Base-by-base conservation (phyloP, 2,329 filamentous ascomycete species). In the Alternaria sp. region DNA sequence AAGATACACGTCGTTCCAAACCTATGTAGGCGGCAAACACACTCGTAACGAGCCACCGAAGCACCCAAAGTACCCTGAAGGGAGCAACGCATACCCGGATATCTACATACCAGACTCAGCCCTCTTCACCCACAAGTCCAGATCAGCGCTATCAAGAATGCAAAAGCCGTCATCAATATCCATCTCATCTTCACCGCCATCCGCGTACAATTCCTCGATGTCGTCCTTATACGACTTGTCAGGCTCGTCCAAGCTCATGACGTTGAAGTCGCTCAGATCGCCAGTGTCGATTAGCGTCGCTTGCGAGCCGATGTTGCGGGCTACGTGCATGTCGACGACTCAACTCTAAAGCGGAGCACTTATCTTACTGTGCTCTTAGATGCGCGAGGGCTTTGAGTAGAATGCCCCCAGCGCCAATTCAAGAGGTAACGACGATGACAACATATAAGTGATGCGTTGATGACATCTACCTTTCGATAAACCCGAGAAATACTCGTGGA, bases 31-130 rank as follows among this genome's bases (percentile, higher is more conserved):
- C 43, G 12, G 17, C 43, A 45, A 45, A 3, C 17, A 17, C 2
- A 0, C 36, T 40, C n/a, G 1, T 17, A 1, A 40, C 11, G 3
- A 40, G n/a, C 15, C 3, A 17, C 5, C 3, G 2, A 6, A 40
- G 36, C 5, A 40, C n/a, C 3, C 4, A 40, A 3, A 40, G 32
- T 36, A 36, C 15, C 0, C 32, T 36, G 32, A 36, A 36, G 32
- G 0, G 1, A 36, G 32, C 32, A 36, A 36, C 0, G 32, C 32
- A 36, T 36, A 36, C 32, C 4, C 15, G 0, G 32, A 36, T 36
- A 1, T 36, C 32, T 36, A 36, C 15, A 36, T n/a, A 5, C 15
- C 32, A 36, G 4, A n/a, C 15, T 3, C 32, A 36, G 32, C 32
- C 32, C 32, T 36, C 32, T n/a, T 36, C 32, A 44, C 17, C 40